These are phyloP conservation scores for Heliocybe sulcata DNA, from an alignment of 1,284 basidiomycete species.

Conservation along the genomic window DNA sequence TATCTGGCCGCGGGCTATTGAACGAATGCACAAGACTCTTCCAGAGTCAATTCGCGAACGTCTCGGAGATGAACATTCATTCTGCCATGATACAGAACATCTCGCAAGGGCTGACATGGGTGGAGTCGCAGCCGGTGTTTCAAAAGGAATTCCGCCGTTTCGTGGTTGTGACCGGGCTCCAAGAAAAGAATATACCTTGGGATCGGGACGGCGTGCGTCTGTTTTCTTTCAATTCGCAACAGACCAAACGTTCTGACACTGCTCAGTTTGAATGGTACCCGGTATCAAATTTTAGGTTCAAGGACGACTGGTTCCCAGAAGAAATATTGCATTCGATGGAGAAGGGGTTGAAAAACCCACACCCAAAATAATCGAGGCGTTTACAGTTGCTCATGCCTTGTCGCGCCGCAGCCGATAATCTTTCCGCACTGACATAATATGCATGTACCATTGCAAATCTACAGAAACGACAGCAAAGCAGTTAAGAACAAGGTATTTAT, in stretches of 20 bases:
- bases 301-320: conserved; percentile 30
- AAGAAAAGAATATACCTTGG: conserved; percentile 19
- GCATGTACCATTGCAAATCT: not conserved
- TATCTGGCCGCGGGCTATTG: conserved; percentile 29
- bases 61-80: conserved; percentile 15
- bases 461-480: not conserved
- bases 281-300: conserved; percentile 29
- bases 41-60: conserved; percentile 22
- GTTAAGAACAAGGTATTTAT: not conserved
- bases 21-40: conserved; percentile 34
- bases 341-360: too few species aligned
- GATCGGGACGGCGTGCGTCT: conserved; percentile 26
- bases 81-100: conserved; percentile 15
- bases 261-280: conserved; percentile 31
- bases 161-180: conserved; percentile 39
- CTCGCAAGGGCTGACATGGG: conserved; percentile 29
- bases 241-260: not conserved
- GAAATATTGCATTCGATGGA: not conserved
- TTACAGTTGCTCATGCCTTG: not conserved
- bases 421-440: not conserved
- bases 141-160: conserved; percentile 55
- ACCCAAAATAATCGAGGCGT: not conserved
- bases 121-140: conserved; percentile 50
- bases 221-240: not conserved
- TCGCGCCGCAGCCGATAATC: not conserved